A percentile compares a stretch with the other conserved stretches of the same genome.
These are phyloP conservation scores for Aspergillus coremiiformis DNA, from an alignment of 495 filamentous ascomycete genomes.

Conservation along the genomic window DNA sequence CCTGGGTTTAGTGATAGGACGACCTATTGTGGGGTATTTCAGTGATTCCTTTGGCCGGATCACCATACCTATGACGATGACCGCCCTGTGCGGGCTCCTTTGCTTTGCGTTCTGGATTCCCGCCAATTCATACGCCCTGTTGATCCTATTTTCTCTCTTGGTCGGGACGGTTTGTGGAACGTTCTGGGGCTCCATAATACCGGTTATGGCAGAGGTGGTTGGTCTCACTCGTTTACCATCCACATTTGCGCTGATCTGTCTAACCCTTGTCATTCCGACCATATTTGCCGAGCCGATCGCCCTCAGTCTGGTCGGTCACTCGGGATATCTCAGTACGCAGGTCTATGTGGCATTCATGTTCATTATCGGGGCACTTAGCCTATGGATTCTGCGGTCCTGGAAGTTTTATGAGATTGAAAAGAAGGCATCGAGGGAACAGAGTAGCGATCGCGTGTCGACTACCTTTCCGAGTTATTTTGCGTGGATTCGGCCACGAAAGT, in stretches of 20 bases:
- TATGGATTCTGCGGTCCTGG: conserved; percentile 42
- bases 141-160: conserved; percentile 59
- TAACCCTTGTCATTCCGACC: conserved; percentile 55
- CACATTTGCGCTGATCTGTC: conserved; percentile 55
- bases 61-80: conserved; percentile 57
- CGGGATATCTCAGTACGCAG: conserved; percentile 53
- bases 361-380: conserved; percentile 43
- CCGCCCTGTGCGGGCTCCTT: conserved; percentile 51
- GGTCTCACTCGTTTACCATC: conserved; percentile 53
- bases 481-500: no score
- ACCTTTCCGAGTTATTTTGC: no score
- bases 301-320: conserved; percentile 47
- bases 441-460: no score
- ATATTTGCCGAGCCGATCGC: conserved; percentile 65
- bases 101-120: conserved; percentile 66
- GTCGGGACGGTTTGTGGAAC: conserved; percentile 57
- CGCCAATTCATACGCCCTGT: conserved; percentile 49
- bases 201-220: conserved; percentile 65
- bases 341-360: conserved; percentile 56
- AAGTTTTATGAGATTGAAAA: no score
- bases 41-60: conserved; percentile 62
- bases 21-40: conserved; percentile 59
- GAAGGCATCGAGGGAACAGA: no score
- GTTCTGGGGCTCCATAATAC: conserved; percentile 62
- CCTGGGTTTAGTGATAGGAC: conserved; percentile 53